phyloP scores from a whole-genome alignment of 2,329 filamentous ascomycete genomes.

The Malbranchea zuffiana region DNA sequence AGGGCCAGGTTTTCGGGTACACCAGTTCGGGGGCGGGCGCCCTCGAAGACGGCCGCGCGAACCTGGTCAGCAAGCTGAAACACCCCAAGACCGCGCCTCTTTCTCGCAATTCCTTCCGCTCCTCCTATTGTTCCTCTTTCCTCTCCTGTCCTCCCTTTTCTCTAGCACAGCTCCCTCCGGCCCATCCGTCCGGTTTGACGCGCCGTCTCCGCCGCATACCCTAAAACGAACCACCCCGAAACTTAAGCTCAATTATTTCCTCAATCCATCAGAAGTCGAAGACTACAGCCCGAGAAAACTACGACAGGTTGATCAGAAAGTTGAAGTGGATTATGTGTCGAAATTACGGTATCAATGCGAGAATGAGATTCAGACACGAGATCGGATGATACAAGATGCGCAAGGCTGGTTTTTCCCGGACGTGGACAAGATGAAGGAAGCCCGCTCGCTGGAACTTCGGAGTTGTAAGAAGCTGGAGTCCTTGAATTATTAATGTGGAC shows the following conservation, averaged over 20 bases:
- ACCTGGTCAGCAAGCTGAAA: conserved; percentile 43
- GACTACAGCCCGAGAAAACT: conserved; percentile 61
- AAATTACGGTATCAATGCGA: conserved; percentile 62
- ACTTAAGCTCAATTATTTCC: conserved; percentile 69
- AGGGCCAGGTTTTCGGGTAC: conserved; percentile 80
- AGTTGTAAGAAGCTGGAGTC: conserved; percentile 46
- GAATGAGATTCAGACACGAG: conserved; percentile 54
- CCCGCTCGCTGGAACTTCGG: conserved; percentile 50
- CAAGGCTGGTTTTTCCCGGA: conserved; percentile 83
- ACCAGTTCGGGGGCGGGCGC: conserved; percentile 78
- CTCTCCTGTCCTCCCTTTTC: conserved; percentile 72
- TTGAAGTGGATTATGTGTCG: conserved; percentile 62
- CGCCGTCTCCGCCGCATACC: conserved; percentile 59
- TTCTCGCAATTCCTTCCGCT: conserved; percentile 72
- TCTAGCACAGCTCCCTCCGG: conserved; percentile 45
- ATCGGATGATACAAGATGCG: conserved; percentile 62
- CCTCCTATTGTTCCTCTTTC: conserved; percentile 76
- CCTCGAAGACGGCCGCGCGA: conserved; percentile 67
- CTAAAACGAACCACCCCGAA: conserved; percentile 59
- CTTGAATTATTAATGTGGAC: conserved; percentile 8
- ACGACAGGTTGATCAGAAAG: conserved; percentile 61
- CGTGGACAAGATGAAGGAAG: conserved; percentile 63
- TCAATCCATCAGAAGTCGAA: conserved; percentile 67
- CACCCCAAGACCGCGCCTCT: conserved; percentile 43
- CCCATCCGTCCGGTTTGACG: conserved; percentile 67